Conservation (phyloP, 163 green algal genomes). For the Smithsoniella earleae region DNA sequence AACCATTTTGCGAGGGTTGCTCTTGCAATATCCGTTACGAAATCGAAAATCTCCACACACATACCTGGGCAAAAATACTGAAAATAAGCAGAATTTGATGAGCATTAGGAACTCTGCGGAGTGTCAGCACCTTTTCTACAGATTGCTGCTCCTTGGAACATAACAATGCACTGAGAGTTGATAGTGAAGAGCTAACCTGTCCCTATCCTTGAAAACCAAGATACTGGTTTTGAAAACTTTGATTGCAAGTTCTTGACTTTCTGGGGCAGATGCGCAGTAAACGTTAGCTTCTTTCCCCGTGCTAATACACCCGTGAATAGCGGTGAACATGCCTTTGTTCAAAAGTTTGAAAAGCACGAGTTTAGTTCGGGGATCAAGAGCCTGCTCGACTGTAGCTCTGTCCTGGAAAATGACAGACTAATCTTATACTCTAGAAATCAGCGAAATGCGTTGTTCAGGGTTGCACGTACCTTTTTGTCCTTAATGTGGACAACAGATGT, state of each 20-base stretch:
- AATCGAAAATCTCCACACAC: constrained; percentile 94
- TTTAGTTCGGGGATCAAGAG: constrained; percentile 82
- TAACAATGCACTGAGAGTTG: neutral
- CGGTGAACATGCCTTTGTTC: constrained; percentile 80
- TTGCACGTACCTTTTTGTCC: neutral
- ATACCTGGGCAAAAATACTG: too few relatives aligned
- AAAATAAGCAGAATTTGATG: neutral
- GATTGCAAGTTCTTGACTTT: constrained; percentile 74
- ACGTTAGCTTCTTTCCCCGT: constrained; percentile 98
- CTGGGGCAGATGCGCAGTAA: constrained; percentile 69
- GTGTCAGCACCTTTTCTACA: neutral
- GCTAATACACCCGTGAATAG: constrained; percentile 90
- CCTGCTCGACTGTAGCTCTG: constrained; percentile 86
- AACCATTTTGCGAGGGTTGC: constrained; percentile 99
- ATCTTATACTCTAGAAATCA: too few relatives aligned
- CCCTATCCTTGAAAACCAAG: constrained; percentile 92
- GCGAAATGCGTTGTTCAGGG: too few relatives aligned
- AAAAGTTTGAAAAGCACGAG: constrained; percentile 99
- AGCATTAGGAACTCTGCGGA: constrained; percentile 37
- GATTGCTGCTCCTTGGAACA: too few relatives aligned
- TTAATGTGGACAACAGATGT: constrained; percentile 12
- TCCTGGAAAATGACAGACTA: constrained; percentile 47
- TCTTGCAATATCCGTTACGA: constrained; percentile 80
- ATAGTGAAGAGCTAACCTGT: too few relatives aligned
- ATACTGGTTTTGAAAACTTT: constrained; percentile 99